Evolutionary conservation across 257 asterid species (phyloP).

Genomic region (Solanum chaucha): DNA sequence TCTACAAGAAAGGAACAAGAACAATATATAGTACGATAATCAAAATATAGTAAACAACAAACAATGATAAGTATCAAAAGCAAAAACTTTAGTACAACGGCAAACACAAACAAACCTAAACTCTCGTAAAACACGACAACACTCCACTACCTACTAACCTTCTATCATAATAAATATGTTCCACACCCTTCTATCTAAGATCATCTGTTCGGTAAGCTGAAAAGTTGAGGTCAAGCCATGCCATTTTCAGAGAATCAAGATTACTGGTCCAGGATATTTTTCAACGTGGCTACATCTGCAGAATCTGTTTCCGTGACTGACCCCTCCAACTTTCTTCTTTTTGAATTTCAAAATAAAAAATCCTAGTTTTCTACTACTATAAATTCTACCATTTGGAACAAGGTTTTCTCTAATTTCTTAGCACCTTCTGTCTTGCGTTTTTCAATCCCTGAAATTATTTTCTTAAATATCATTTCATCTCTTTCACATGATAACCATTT

Average conservation of each 20-base stretch:
- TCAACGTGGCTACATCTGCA: neutral
- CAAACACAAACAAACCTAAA: neutral
- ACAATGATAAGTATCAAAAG: too few relatives aligned
- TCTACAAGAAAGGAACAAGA: too few relatives aligned
- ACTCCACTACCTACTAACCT: neutral
- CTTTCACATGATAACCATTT: neutral
- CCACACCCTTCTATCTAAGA: too few relatives aligned
- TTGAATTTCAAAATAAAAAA: neutral
- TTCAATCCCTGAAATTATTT: too few relatives aligned
- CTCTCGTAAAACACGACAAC: too few relatives aligned
- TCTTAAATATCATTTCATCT: neutral
- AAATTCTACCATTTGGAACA: neutral
- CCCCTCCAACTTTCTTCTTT: neutral
- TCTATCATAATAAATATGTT: neutral
- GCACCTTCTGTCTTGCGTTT: neutral
- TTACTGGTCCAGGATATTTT: neutral
- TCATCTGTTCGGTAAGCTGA: too few relatives aligned
- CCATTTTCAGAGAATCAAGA: neutral
- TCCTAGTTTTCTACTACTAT: neutral
- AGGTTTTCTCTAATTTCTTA: neutral
- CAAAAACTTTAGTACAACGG: neutral
- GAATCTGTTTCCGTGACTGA: neutral
- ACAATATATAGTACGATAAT: too few relatives aligned
- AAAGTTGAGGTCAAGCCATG: neutral
- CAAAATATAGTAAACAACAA: too few relatives aligned